Conservation (phyloP, 2,329 filamentous ascomycete genomes). For the Parastagonospora avenae region DNA sequence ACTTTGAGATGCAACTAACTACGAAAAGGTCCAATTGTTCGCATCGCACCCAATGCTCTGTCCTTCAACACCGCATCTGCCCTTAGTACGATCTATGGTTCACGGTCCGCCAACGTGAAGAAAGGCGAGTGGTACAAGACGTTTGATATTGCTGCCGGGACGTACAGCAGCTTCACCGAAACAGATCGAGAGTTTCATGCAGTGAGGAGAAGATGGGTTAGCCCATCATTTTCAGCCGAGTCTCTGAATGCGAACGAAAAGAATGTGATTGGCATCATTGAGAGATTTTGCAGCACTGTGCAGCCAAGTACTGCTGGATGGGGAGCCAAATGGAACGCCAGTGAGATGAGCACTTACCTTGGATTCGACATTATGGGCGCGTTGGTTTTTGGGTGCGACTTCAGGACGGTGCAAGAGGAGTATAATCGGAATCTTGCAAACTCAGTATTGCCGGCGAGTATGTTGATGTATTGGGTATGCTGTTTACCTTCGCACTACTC, state of each 20-base stretch:
- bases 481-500: background rate
- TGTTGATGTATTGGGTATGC: slow-evolving; percentile 31
- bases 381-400: slow-evolving; percentile 44
- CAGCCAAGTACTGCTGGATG: slow-evolving; percentile 31
- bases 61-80: slow-evolving; percentile 34
- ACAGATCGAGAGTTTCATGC: slow-evolving; percentile 49
- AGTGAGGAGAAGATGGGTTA: slow-evolving; percentile 48
- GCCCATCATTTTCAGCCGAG: slow-evolving; percentile 48
- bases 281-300: slow-evolving; percentile 38
- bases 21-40: slow-evolving; percentile 27
- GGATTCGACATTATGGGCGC: slow-evolving; percentile 56
- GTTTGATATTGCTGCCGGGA: slow-evolving; percentile 47
- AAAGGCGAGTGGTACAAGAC: slow-evolving; percentile 54
- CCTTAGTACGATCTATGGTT: slow-evolving; percentile 30
- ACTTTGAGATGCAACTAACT: background rate
- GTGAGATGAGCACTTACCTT: slow-evolving; percentile 45
- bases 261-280: slow-evolving; percentile 44
- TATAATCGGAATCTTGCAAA: slow-evolving; percentile 34
- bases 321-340: slow-evolving; percentile 48
- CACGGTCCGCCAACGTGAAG: slow-evolving; percentile 49
- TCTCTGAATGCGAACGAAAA: slow-evolving; percentile 49
- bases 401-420: slow-evolving; percentile 40
- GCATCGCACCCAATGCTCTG: slow-evolving; percentile 32
- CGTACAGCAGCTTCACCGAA: slow-evolving; percentile 47
- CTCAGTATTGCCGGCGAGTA: slow-evolving; percentile 23